phyloP scores from a whole-genome alignment of 1,139 yeast genomes.

The Debaryomycetaceae sp. region DNA sequence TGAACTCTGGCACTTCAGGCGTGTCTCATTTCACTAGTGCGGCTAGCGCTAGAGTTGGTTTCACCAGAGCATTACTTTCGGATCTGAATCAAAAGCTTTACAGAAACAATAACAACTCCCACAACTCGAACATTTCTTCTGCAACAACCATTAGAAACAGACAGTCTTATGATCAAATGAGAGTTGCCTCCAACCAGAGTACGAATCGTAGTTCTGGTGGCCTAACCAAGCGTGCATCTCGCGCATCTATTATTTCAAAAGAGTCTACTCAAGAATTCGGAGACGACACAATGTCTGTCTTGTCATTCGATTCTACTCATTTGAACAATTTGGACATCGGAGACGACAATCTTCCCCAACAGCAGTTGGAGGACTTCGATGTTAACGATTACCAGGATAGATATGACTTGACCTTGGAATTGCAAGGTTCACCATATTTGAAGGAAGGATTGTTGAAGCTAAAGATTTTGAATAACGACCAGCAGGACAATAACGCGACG shows the following conservation, averaged over 20 bases:
- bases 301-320: conserved; percentile 34
- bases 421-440: conserved; percentile 74
- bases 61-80: conserved; percentile 40
- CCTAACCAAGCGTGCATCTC: conserved; percentile 17
- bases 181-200: conserved; percentile 8
- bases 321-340: conserved; percentile 16
- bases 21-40: conserved; percentile 22
- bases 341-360: conserved; percentile 11
- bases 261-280: conserved; percentile 20
- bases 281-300: conserved; percentile 38
- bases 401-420: conserved; percentile 58
- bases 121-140: conserved; percentile 14
- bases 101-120: conserved; percentile 20
- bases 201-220: not conserved
- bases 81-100: conserved; percentile 27
- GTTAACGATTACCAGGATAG: conserved; percentile 46
- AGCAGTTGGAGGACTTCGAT: conserved; percentile 35
- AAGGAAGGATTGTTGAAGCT: conserved; percentile 69
- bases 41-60: conserved; percentile 32
- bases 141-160: conserved; percentile 22
- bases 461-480: conserved; percentile 42
- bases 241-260: conserved; percentile 33
- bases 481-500: conserved; percentile 27
- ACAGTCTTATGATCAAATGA: conserved; percentile 29
- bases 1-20: conserved; percentile 30